A percentile compares a stretch with the other conserved stretches of the same genome.
phyloP scores from a whole-genome alignment of 2,329 filamentous ascomycete species.

The Fusarium odoratissimum region DNA sequence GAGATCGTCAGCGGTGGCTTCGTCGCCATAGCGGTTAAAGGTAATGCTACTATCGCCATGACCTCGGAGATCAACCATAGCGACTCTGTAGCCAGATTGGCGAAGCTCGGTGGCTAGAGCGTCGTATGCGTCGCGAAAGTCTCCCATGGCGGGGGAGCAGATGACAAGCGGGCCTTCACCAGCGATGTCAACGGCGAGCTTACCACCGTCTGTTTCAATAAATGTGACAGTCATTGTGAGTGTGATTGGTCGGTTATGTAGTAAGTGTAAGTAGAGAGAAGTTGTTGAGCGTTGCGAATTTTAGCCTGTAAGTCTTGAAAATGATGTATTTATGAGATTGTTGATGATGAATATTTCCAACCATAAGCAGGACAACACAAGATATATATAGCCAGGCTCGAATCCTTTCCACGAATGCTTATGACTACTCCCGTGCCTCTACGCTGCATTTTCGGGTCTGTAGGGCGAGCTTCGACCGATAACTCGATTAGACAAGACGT shows the following conservation, averaged over 20 bases:
- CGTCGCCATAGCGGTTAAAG: constrained; percentile 20
- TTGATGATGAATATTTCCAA: rapidly evolving
- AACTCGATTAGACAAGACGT: rapidly evolving
- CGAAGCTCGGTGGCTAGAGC: constrained; percentile 13
- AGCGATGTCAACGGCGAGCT: constrained; percentile 21
- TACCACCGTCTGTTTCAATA: constrained; percentile 30
- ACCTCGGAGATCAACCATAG: constrained; percentile 27
- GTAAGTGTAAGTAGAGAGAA: background rate
- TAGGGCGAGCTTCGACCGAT: constrained; percentile 7
- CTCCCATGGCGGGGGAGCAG: constrained; percentile 31
- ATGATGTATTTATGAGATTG: background rate
- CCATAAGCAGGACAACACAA: rapidly evolving
- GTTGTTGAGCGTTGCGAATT: too few species aligned
- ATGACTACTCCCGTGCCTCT: background rate
- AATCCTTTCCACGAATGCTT: rapidly evolving
- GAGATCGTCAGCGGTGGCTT: constrained; percentile 22
- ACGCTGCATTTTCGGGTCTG: background rate
- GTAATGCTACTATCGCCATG: constrained; percentile 27
- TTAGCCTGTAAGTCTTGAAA: rapidly evolving
- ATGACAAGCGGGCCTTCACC: constrained; percentile 28
- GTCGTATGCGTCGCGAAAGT: constrained; percentile 25
- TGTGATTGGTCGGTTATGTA: background rate
- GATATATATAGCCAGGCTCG: constrained; percentile 1
- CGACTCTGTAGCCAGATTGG: constrained; percentile 16
- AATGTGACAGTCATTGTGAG: constrained; percentile 18